Conservation (phyloP, 2,329 filamentous ascomycete species). For the Boeremia lycopersici region DNA sequence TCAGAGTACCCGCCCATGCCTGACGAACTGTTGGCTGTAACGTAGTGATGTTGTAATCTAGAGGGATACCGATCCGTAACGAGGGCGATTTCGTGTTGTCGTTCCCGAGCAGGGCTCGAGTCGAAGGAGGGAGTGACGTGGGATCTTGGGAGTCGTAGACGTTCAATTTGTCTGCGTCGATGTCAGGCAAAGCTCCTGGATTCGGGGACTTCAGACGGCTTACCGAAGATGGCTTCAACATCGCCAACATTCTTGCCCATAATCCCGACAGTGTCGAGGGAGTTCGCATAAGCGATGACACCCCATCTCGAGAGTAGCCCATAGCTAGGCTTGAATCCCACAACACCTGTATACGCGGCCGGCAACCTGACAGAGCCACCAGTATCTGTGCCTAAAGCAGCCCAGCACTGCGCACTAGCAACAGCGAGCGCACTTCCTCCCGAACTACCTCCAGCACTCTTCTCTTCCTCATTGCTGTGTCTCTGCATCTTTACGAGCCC, state of each 20-base stretch:
- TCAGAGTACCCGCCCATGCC: conserved; percentile 71
- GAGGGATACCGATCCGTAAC: conserved; percentile 62
- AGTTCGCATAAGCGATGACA: conserved; percentile 91
- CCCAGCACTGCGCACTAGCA: conserved; percentile 65
- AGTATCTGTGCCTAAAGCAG: conserved; percentile 89
- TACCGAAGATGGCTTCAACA: conserved; percentile 52
- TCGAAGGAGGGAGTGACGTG: conserved; percentile 67
- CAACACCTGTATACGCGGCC: conserved; percentile 80
- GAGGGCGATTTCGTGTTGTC: not conserved
- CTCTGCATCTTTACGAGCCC: conserved; percentile 61
- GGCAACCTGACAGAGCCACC: conserved; percentile 87
- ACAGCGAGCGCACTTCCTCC: conserved; percentile 92
- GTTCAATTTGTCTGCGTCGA: conserved; percentile 55
- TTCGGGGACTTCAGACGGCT: not conserved
- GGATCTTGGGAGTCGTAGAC: conserved; percentile 74
- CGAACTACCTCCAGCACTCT: conserved; percentile 66
- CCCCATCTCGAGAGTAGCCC: conserved; percentile 85
- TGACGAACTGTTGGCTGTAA: conserved; percentile 71
- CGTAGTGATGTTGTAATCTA: conserved; percentile 88
- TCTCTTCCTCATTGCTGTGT: conserved; percentile 52
- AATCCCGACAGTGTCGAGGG: conserved; percentile 86
- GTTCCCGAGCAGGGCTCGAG: conserved; percentile 56
- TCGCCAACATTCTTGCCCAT: conserved; percentile 63
- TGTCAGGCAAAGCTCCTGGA: conserved; percentile 3
- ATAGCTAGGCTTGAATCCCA: conserved; percentile 92